Evolutionary conservation across 2,329 filamentous ascomycete genomes (phyloP), one percentile per base, ranked within the genome.

Genomic region (Leptographium radiaticola): DNA sequence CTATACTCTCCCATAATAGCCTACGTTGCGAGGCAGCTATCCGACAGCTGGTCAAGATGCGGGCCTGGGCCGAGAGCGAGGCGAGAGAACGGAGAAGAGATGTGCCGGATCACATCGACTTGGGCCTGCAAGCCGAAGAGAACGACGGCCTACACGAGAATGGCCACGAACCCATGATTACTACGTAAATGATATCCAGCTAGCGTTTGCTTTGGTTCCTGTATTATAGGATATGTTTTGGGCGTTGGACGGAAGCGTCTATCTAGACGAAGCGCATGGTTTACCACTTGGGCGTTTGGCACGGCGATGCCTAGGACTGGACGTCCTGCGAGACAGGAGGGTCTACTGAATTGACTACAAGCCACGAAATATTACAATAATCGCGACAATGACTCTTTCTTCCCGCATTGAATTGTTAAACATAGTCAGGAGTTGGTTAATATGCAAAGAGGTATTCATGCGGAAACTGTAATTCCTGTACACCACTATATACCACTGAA

Each of bases 11-110:
- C 54, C 82, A 78, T 51, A 84, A 90, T 64, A 84, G 84, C 25
- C 75, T 82, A 60, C 77, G 83, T 57, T 80, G 84, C 57, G 88
- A 95, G 66, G 86, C 90, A 13, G 86, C 87, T 31, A 87, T 98
- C 59, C 79, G 86, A 54, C 81, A 86, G 59, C 75, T 98, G 4
- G 83, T 95, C 43, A 84, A 84, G 63, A 77, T 95, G 64, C 80
- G 91, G 54, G 82, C 84, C 1, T 98, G 91, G 89, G 84, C 88
- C 11, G 91, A 97, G 68, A 73, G 75, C 18, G 76, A 76, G 53
- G 83, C 80, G 4, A 64, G 72, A 40, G 66, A 66, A 25, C 65
- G 68, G 43, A 71, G 70, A 57, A 69, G 69, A 52, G 65, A 70
- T 30, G 54, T 75, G 9, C 73, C 73, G 3, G 61, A 64, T 12